Conservation (phyloP, 805 yeast species). For the Nakazawaea wyomingensis region DNA sequence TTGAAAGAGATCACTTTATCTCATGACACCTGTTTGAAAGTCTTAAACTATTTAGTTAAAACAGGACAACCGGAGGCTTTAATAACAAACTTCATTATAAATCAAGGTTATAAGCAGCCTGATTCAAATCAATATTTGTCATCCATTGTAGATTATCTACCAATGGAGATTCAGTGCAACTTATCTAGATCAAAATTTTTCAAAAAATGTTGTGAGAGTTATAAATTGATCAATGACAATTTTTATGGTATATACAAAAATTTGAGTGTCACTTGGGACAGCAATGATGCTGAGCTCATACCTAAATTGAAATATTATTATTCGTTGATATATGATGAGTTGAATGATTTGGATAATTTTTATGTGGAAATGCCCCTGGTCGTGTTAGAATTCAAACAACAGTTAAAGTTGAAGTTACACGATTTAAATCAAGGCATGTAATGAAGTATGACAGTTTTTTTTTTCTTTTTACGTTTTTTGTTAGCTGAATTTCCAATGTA, state of each 20-base stretch:
- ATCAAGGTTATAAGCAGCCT: conserved; percentile 28
- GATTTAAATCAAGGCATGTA: neutral
- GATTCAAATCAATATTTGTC: conserved; percentile 27
- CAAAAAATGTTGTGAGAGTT: conserved; percentile 27
- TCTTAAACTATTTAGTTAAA: conserved; percentile 21
- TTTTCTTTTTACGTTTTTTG: neutral
- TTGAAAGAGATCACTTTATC: conserved; percentile 22
- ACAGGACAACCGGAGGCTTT: conserved; percentile 10
- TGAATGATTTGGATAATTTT: conserved; percentile 29
- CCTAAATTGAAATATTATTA: conserved; percentile 24
- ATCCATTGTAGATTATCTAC: conserved; percentile 23
- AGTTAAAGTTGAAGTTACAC: conserved; percentile 3
- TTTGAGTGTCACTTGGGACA: conserved; percentile 15
- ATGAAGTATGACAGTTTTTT: neutral
- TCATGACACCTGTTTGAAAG: conserved; percentile 19
- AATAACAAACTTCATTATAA: conserved; percentile 21
- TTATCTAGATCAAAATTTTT: conserved; percentile 23
- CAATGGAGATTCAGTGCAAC: conserved; percentile 14
- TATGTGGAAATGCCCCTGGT: conserved; percentile 29
- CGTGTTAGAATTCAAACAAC: conserved; percentile 21
- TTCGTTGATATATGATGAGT: conserved; percentile 26
- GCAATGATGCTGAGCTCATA: conserved; percentile 12
- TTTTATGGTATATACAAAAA: conserved; percentile 30
- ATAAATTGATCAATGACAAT: conserved; percentile 28
- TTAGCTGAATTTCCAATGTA: neutral